Conservation (phyloP, 1,139 yeast genomes). For the Geotrichum bryndzae region DNA sequence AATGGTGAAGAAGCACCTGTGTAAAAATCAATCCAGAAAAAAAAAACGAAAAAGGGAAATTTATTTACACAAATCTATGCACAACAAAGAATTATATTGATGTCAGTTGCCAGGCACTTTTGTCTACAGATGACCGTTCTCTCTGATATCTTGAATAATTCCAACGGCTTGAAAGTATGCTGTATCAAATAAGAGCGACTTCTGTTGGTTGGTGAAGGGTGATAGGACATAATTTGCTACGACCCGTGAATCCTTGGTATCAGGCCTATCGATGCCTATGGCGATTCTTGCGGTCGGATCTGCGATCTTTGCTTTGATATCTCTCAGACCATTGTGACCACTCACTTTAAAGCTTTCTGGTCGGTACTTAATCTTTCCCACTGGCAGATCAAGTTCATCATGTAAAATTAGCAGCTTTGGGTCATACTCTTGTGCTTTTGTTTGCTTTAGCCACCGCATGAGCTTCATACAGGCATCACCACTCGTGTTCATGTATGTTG, state of each 20-base stretch:
- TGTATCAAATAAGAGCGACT: constrained; percentile 32
- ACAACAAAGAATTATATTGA: background rate
- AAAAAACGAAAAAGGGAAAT: background rate
- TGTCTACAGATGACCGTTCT: constrained; percentile 5
- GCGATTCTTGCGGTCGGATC: constrained; percentile 48
- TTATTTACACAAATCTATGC: background rate
- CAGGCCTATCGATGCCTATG: constrained; percentile 71
- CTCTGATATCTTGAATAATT: constrained; percentile 37
- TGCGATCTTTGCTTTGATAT: constrained; percentile 34
- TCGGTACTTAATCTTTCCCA: constrained; percentile 60
- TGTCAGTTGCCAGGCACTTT: background rate
- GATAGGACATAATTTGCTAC: constrained; percentile 60
- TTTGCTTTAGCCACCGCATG: constrained; percentile 38
- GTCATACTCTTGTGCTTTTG: constrained; percentile 26
- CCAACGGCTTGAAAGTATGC: constrained; percentile 40
- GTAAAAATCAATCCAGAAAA: background rate
- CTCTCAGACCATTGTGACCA: constrained; percentile 75
- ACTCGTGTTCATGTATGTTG: constrained; percentile 61
- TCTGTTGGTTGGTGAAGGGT: constrained; percentile 40
- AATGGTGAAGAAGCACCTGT: background rate
- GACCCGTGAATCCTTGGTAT: constrained; percentile 36
- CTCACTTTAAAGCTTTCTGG: constrained; percentile 52
- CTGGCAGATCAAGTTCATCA: constrained; percentile 62
- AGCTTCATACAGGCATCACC: constrained; percentile 43
- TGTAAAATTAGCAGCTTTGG: constrained; percentile 55